Percentiles rank a stretch among this genome's conserved stretches.
These are phyloP conservation scores for Pseudozyma flocculosa DNA, from an alignment of 1,284 basidiomycete species.

Conservation along the genomic window DNA sequence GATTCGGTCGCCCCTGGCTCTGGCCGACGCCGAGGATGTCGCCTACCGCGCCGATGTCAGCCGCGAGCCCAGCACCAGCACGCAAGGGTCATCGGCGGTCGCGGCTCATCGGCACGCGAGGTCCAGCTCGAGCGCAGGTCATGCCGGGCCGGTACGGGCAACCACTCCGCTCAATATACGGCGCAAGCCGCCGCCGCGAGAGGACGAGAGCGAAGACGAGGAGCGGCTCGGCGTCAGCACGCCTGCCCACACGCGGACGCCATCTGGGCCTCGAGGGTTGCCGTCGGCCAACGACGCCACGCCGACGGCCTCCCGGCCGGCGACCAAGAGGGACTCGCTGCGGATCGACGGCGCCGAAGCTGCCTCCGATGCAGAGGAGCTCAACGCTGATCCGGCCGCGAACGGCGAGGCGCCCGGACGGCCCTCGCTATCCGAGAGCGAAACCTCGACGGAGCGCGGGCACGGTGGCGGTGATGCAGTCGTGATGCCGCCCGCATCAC, in stretches of 20 bases:
- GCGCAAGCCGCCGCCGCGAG: slow-evolving; percentile 19
- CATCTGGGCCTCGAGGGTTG: not conserved
- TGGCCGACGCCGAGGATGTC: too few relatives aligned
- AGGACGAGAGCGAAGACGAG: slow-evolving; percentile 3
- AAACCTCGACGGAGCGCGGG: slow-evolving; percentile 21
- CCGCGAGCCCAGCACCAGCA: too few relatives aligned
- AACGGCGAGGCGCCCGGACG: slow-evolving; percentile 3
- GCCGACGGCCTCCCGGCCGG: not conserved
- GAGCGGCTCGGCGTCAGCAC: not conserved
- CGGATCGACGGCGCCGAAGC: not conserved
- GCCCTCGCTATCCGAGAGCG: slow-evolving; percentile 21
- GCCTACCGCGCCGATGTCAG: too few relatives aligned
- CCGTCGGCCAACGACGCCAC: not conserved
- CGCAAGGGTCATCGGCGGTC: too few relatives aligned
- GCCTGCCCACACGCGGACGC: not conserved
- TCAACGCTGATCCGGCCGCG: too few relatives aligned
- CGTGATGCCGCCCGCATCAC: not conserved
- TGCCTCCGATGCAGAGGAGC: too few relatives aligned
- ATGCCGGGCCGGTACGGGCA: slow-evolving; percentile 3
- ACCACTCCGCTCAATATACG: slow-evolving; percentile 34
- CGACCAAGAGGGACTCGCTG: not conserved
- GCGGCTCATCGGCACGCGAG: too few relatives aligned
- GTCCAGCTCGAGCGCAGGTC: not conserved
- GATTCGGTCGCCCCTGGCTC: not conserved
- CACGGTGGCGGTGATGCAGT: slow-evolving; percentile 9